These are phyloP conservation scores for Yamadazyma akitaensis DNA, from an alignment of 805 yeast species.

Conservation along the genomic window DNA sequence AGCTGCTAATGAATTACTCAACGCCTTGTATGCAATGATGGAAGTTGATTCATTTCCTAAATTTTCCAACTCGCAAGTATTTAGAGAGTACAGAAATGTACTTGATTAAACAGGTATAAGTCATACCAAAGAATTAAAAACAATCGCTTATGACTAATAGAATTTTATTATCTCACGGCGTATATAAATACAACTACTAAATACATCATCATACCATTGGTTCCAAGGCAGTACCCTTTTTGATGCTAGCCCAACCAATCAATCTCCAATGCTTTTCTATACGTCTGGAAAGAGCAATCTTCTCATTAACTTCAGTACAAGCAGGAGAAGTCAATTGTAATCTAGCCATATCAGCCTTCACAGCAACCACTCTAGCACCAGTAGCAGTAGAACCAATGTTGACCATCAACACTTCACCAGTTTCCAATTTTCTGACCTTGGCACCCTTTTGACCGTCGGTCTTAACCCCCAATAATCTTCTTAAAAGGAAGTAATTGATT, in stretches of 20 bases:
- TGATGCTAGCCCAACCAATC: constrained; percentile 99
- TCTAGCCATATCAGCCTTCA: constrained; percentile 99
- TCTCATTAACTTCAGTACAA: constrained; percentile 96
- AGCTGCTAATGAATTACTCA: constrained; percentile 47
- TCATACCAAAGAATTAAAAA: background rate
- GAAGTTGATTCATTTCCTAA: constrained; percentile 73
- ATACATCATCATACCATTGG: constrained; percentile 50
- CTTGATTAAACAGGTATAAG: background rate
- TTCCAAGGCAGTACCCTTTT: constrained; percentile 87
- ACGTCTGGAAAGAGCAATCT: constrained; percentile 98
- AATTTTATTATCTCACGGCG: background rate
- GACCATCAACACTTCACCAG: constrained; percentile 96
- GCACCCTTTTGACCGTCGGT: constrained; percentile 94
- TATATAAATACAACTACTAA: constrained; percentile 9
- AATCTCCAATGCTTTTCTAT: constrained; percentile 99
- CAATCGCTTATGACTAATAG: background rate
- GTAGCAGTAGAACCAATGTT: constrained; percentile 99
- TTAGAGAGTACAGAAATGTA: constrained; percentile 3
- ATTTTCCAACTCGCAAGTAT: constrained; percentile 37
- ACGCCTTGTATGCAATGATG: constrained; percentile 56
- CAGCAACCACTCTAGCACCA: constrained; percentile 98
- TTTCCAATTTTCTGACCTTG: constrained; percentile 90
- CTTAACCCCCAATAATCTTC: constrained; percentile 97
- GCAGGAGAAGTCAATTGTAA: constrained; percentile 96
- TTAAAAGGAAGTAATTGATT: constrained; percentile 91